Conservation (phyloP, 2,329 filamentous ascomycete species). For the Colletotrichum shisoi region DNA sequence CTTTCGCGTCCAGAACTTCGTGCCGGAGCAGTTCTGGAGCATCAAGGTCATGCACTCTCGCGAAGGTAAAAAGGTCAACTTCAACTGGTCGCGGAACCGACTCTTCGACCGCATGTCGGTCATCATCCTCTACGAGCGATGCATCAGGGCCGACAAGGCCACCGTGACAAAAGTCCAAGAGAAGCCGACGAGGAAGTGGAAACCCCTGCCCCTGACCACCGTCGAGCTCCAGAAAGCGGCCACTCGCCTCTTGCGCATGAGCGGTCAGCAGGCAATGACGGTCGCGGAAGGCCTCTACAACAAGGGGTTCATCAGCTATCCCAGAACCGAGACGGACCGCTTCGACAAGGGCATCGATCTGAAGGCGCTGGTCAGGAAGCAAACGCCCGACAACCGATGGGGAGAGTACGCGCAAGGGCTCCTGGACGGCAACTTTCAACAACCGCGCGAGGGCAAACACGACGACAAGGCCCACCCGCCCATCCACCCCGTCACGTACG, state of each 20-base stretch:
- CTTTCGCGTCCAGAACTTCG: conserved; percentile 90
- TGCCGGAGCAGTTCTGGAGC: conserved; percentile 90
- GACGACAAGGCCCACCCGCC: conserved; percentile 98
- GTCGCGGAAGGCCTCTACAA: conserved; percentile 89
- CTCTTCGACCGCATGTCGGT: conserved; percentile 88
- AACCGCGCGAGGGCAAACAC: conserved; percentile 82
- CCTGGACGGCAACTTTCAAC: conserved; percentile 77
- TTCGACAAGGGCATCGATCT: conserved; percentile 93
- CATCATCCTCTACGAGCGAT: conserved; percentile 84
- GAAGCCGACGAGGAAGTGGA: conserved; percentile 93
- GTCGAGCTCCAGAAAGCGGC: conserved; percentile 97
- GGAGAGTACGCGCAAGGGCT: conserved; percentile 80
- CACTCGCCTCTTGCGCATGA: conserved; percentile 87
- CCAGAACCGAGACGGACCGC: conserved; percentile 94
- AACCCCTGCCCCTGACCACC: conserved; percentile 90
- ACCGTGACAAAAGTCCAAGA: conserved; percentile 85
- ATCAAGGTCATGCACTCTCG: conserved; percentile 85
- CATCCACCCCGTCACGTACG: conserved; percentile 94
- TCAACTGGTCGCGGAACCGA: conserved; percentile 81
- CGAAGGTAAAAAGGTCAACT: conserved; percentile 80
- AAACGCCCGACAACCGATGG: conserved; percentile 79
- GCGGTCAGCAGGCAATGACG: conserved; percentile 87
- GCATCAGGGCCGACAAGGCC: conserved; percentile 76
- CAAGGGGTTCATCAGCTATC: conserved; percentile 96
- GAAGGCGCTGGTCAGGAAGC: conserved; percentile 79